A percentile compares a stretch with the other conserved stretches of the same genome.
These are phyloP conservation scores for Pyrenochaeta sp. DNA, from an alignment of 2,329 filamentous ascomycete species.

Conservation along the genomic window DNA sequence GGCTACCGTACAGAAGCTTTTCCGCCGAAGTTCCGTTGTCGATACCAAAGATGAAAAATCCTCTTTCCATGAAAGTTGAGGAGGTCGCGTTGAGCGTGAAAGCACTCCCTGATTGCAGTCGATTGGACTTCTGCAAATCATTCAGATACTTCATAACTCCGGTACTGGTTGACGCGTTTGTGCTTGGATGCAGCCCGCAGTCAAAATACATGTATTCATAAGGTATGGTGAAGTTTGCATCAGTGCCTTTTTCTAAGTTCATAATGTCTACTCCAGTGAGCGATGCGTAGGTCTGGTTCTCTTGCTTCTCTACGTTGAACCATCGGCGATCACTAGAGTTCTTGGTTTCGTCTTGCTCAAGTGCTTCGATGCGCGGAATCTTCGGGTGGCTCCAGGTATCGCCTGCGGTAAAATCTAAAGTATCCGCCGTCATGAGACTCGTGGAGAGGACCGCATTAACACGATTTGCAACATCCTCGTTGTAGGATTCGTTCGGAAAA, in stretches of 20 bases:
- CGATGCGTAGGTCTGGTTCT: slow-evolving; percentile 5
- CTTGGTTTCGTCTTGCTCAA: slow-evolving; percentile 4
- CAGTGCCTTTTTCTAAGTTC: not conserved
- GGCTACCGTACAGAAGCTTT: slow-evolving; percentile 7
- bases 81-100: not conserved
- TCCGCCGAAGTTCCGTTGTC: not conserved
- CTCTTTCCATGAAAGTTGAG: not conserved
- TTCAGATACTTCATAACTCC: slow-evolving; percentile 2
- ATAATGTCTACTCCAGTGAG: slow-evolving; percentile 8
- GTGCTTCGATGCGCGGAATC: slow-evolving; percentile 7
- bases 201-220: slow-evolving; percentile 14
- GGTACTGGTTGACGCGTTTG: not conserved
- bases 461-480: slow-evolving; percentile 4
- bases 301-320: slow-evolving; percentile 3
- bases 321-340: slow-evolving; percentile 2
- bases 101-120: not conserved
- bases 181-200: slow-evolving; percentile 6
- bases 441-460: slow-evolving; percentile 7
- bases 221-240: slow-evolving; percentile 9
- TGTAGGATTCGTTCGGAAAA: not conserved
- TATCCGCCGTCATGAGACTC: slow-evolving; percentile 7
- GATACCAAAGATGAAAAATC: slow-evolving; percentile 1
- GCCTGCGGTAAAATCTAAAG: not conserved
- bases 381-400: slow-evolving; percentile 12
- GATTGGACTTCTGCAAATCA: slow-evolving; percentile 1